Conservation (phyloP, 305 asterid species). For the Salvia sclarea region DNA sequence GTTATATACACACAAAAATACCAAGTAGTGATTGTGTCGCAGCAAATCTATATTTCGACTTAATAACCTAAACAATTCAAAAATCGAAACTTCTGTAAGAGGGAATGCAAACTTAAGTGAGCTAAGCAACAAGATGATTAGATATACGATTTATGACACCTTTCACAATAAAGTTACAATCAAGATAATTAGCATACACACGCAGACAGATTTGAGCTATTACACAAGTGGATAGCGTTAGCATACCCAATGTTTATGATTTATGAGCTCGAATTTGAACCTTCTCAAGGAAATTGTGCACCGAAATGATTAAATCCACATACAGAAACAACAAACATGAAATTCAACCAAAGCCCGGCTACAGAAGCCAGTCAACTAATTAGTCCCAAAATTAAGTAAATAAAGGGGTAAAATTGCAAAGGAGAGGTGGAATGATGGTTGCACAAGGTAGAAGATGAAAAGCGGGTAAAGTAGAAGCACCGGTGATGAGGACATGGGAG, state of each 20-base stretch:
- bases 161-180: neutral
- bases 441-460: neutral
- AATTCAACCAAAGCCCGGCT: constrained; percentile 9
- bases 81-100: neutral
- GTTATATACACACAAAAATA: neutral
- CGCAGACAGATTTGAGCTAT: neutral
- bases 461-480: constrained; percentile 41
- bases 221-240: neutral
- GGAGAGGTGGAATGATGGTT: neutral
- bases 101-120: neutral
- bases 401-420: neutral
- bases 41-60: neutral
- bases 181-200: neutral
- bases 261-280: neutral
- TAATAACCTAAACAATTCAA: neutral
- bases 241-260: neutral
- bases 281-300: neutral
- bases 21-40: neutral
- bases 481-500: constrained; percentile 96
- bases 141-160: neutral
- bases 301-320: neutral
- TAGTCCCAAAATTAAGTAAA: neutral
- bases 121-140: neutral
- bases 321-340: neutral
- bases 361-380: neutral